These are phyloP conservation scores for Raffaelea ambrosiae DNA, from an alignment of 2,329 filamentous ascomycete genomes.

Conservation along the genomic window DNA sequence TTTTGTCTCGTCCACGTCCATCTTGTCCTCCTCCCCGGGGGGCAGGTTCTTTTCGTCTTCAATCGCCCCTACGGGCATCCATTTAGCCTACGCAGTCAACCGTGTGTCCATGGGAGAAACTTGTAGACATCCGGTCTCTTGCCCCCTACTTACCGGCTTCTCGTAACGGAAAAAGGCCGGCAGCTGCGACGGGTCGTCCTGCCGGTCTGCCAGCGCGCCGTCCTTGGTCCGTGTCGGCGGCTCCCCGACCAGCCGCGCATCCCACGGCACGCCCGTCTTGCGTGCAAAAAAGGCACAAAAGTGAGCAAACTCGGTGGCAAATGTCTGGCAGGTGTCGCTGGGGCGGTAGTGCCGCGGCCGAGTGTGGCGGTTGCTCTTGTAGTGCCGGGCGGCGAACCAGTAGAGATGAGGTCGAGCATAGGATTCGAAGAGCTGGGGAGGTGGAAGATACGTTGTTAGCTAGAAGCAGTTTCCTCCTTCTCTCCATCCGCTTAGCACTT, in stretches of 20 bases:
- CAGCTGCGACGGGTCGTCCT: too few relatives aligned
- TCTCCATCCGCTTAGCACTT: conserved; percentile 23
- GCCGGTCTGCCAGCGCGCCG: too few relatives aligned
- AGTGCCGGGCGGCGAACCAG: conserved; percentile 46
- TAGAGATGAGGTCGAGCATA: conserved; percentile 51
- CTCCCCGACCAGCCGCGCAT: conserved; percentile 30
- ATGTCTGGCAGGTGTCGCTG: conserved; percentile 27
- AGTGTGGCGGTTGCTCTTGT: conserved; percentile 29
- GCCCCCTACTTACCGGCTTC: conserved; percentile 9
- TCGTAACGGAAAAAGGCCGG: not conserved
- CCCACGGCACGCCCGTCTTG: conserved; percentile 52
- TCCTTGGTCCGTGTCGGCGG: not conserved
- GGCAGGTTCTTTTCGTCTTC: too few relatives aligned
- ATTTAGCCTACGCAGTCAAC: too few relatives aligned
- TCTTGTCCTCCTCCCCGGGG: too few relatives aligned
- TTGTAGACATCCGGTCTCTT: too few relatives aligned
- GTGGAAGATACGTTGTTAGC: not conserved
- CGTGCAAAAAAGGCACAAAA: conserved; percentile 51
- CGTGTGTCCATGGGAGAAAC: too few relatives aligned
- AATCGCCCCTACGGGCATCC: too few relatives aligned
- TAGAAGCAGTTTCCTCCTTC: too few relatives aligned
- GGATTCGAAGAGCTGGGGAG: conserved; percentile 62
- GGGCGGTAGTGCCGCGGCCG: conserved; percentile 29
- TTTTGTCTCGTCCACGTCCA: too few relatives aligned
- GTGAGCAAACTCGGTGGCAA: conserved; percentile 33